Base-by-base conservation (phyloP, 768 basidiomycete genomes). In the Tricholoma bakamatsutake region DNA sequence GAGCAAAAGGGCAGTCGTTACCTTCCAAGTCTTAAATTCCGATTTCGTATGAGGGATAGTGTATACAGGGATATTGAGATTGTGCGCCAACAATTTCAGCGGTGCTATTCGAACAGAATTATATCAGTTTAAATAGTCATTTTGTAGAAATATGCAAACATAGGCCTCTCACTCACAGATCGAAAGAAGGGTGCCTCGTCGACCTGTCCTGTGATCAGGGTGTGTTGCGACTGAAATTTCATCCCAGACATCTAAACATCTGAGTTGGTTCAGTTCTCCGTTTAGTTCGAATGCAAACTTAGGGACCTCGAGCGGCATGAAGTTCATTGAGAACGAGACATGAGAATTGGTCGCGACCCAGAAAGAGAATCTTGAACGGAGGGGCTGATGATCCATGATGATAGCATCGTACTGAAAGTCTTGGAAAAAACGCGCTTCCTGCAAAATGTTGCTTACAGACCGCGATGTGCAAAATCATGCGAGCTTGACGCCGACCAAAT, bases 301-400 rank as follows among this genome's bases (percentile, higher is more conserved):
- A 64, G 62, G 35, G 30, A 88, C 93, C 91, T 70, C 67, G 67
- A 5, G 88, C 86, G 13, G 70, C 63, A 54, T 87, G 71, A 1
- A 96, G 68, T 54, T 85, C 76, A 51, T 79, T 69, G 49, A 97
- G 77, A 2, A 92, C 83, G 6, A 73, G 69, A 64, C 87, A 88
- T 1, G 93, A 96, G 69, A 96, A 96, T 62, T 85, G 81, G 67
- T 95, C 93, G 15, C 91, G 87, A 50, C 94, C 94, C 66, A 92
- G 81, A 68, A 92, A 96, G 5, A 97, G 77, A 40, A 97, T 80
- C n/a, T 83, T 80, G 66, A 91, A 87, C 4, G 74, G 39, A 33
- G 52, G 52, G 39, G 24, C 30, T 17, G 9, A 27, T 27, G 31
- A 48, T 31, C n/a, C 28, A 17, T 48, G 46, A 17, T 31, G 15